Conservation (phyloP, 768 basidiomycete species). For the Lactarius hengduanensis region DNA sequence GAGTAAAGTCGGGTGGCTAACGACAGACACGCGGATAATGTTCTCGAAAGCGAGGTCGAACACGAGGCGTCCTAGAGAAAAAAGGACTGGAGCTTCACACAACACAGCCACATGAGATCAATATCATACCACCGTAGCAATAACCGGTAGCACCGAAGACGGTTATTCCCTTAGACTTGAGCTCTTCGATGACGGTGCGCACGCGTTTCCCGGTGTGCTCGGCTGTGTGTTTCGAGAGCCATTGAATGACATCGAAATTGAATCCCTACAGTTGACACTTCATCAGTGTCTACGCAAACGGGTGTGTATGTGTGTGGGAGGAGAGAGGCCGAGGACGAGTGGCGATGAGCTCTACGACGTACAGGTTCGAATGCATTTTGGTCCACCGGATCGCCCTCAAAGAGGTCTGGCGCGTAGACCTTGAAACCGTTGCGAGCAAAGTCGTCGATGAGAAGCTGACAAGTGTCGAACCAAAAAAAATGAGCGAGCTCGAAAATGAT, state of each 20-base stretch:
- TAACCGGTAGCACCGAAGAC: slow-evolving; percentile 34
- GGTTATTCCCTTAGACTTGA: slow-evolving; percentile 36
- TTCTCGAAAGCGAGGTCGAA: slow-evolving; percentile 44
- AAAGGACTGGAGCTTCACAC: not conserved
- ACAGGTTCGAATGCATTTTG: slow-evolving; percentile 27
- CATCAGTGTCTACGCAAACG: not conserved
- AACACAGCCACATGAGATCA: not conserved
- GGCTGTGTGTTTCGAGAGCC: slow-evolving; percentile 27
- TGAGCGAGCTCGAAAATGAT: not conserved
- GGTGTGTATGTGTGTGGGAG: not conserved
- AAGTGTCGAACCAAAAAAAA: not conserved
- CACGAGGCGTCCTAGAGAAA: slow-evolving; percentile 15
- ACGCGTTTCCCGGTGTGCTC: slow-evolving; percentile 26
- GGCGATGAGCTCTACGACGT: not conserved
- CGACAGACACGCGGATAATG: slow-evolving; percentile 39
- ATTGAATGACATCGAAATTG: slow-evolving; percentile 7
- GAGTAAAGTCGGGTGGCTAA: slow-evolving; percentile 49
- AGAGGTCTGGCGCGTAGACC: slow-evolving; percentile 6
- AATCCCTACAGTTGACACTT: not conserved
- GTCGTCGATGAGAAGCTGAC: slow-evolving; percentile 45
- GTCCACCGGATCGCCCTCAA: slow-evolving; percentile 32
- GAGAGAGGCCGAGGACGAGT: not conserved
- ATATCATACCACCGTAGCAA: slow-evolving; percentile 31
- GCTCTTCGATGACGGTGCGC: slow-evolving; percentile 32
- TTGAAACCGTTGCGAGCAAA: slow-evolving; percentile 42